These are phyloP conservation scores for Entomortierella parvispora DNA, from an alignment of 192 early-diverging fungal species.

Conservation along the genomic window DNA sequence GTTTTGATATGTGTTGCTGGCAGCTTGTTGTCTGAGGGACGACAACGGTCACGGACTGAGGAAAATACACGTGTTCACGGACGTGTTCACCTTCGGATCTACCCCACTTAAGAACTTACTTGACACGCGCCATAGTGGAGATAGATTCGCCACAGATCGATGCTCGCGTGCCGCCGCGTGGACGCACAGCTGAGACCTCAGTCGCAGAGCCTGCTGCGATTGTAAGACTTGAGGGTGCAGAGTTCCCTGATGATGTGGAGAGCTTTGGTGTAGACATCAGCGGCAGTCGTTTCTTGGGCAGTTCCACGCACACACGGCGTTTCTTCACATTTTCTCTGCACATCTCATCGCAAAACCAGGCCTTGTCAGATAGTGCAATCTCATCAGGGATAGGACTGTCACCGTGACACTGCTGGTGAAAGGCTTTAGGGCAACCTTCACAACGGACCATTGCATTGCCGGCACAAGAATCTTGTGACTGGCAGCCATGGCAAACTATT, in stretches of 20 bases:
- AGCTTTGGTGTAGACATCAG: constrained; percentile 70
- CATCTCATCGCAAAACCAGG: constrained; percentile 71
- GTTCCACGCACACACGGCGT: constrained; percentile 68
- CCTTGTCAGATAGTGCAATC: constrained; percentile 56
- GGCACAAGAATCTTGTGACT: constrained; percentile 68
- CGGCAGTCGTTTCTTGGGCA: constrained; percentile 69
- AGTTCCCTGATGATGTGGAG: neutral
- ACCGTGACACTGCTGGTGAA: constrained; percentile 77
- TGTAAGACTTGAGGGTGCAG: neutral
- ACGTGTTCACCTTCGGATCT: too few species aligned
- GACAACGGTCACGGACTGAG: too few species aligned
- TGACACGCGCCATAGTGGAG: constrained; percentile 11
- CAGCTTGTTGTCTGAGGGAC: too few species aligned
- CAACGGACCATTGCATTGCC: constrained; percentile 79
- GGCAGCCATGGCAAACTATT: constrained; percentile 76
- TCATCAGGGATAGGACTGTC: constrained; percentile 53
- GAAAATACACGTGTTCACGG: too few species aligned
- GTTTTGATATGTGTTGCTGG: too few species aligned
- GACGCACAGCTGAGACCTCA: constrained; percentile 11
- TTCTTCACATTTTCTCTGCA: constrained; percentile 67
- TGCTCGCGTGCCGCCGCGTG: constrained; percentile 29
- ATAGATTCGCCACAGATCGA: constrained; percentile 29
- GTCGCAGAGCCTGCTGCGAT: constrained; percentile 43
- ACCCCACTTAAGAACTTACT: constrained; percentile 8
- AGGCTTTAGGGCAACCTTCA: constrained; percentile 86